Base-by-base conservation (phyloP, 768 basidiomycete genomes). In the Russula virescens region DNA sequence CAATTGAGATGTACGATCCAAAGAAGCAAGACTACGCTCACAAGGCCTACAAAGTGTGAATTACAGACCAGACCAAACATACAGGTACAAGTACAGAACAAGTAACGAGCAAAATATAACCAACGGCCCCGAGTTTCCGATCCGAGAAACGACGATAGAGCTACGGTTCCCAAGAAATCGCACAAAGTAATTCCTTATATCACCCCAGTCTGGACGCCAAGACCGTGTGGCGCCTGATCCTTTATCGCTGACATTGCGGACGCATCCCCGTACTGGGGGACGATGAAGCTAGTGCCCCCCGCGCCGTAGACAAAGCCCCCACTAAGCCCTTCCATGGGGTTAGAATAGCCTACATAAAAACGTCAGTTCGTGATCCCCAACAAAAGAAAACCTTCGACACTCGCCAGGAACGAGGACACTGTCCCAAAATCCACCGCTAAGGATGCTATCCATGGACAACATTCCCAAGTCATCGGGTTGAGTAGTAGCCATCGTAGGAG, bases 251-350 rank as follows among this genome's bases (percentile, higher is more conserved):
- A 87, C 40, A 81, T 80, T 43, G 78, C 67, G 0, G 88, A 86
- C 11, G 87, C 84, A 46, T 78, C 71, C 34, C 84, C 80, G 71
- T 84, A 77, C 23, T 83, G 79, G 0, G 90, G 89, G 10, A 91
- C 91, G 68, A 92, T 92, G 58, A 91, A 75, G 34, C 89, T 91
- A 68, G 87, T 91, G 21, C 90, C 91, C 31, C 89, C 88, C 7
- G 86, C 82, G 11, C 91, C 91, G 67, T 86, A 94, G 23, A 92
- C 85, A 71, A 94, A 93, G 7, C 91, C 91, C 25, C 90, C 91
- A 62, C 85, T 88, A 14, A 94, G 76, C 6, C 89, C 89, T 72
- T 93, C 91, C 78, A 91, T 80, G 21, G 86, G 80, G 67, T 89
- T 88, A 46, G 83, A 82, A 69, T 89, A 93, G 3, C 91, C 91